Percentiles rank a stretch among this genome's conserved stretches.
Conservation (phyloP, 345 rosid species). For the Leavenworthia alabamica region DNA sequence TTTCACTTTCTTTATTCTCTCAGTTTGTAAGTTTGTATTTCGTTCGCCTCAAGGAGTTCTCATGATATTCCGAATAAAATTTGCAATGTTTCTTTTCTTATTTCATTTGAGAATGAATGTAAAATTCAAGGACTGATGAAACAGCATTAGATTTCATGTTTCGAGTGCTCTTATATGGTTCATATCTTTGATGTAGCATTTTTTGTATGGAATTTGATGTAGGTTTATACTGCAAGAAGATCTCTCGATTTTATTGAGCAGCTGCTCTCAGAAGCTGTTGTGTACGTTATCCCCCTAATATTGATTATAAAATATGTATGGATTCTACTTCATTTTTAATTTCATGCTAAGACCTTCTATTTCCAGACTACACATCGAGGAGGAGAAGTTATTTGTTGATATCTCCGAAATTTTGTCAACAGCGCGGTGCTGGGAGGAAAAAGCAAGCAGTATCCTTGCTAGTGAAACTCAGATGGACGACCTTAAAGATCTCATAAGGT, state of each 20-base stretch:
- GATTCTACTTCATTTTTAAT: neutral
- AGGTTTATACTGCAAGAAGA: slow-evolving; percentile 54
- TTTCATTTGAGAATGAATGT: neutral
- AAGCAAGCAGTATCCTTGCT: slow-evolving; percentile 50
- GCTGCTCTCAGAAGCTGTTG: slow-evolving; percentile 48
- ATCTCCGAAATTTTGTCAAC: slow-evolving; percentile 45
- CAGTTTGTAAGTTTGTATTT: neutral
- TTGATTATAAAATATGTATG: neutral
- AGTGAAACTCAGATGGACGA: slow-evolving; percentile 51
- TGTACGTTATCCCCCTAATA: slow-evolving; percentile 41
- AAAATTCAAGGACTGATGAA: slow-evolving; percentile 2
- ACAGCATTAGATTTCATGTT: neutral
- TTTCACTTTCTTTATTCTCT: neutral
- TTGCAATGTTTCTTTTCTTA: neutral
- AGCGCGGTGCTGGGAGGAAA: slow-evolving; percentile 70
- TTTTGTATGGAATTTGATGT: slow-evolving; percentile 11
- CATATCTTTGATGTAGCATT: neutral
- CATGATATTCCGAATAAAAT: neutral
- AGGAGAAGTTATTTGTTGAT: slow-evolving; percentile 49
- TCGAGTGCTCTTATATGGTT: neutral
- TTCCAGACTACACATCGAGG: slow-evolving; percentile 60
- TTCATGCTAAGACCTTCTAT: slow-evolving; percentile 5
- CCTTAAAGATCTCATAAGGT: slow-evolving; percentile 76
- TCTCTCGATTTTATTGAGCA: slow-evolving; percentile 55
- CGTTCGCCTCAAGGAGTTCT: neutral